Conservation (phyloP, 495 filamentous ascomycete genomes). For the Cercophora samala region DNA sequence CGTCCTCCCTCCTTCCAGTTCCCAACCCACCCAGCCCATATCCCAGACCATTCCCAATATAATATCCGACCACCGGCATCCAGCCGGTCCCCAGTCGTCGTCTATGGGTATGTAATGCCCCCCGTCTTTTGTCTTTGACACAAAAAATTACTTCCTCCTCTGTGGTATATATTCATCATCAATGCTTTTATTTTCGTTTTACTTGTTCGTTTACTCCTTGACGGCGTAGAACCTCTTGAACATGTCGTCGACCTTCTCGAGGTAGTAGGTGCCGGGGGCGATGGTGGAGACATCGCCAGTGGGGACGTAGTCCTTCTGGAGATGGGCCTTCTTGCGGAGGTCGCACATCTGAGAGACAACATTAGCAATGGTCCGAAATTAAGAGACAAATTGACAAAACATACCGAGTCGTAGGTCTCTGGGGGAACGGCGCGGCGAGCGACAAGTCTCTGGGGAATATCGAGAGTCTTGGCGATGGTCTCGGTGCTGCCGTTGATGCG, state of each 20-base stretch:
- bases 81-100: not conserved
- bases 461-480: conserved; percentile 69
- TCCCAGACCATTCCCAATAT: not conserved
- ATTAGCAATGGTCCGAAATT: conserved; percentile 18
- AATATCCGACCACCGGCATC: not conserved
- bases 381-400: not conserved
- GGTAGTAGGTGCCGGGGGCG: conserved; percentile 79
- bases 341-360: conserved; percentile 70
- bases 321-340: conserved; percentile 87
- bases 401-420: conserved; percentile 79
- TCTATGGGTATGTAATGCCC: not conserved
- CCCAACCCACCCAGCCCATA: not conserved
- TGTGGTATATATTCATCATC: conserved; percentile 1
- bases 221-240: conserved; percentile 85
- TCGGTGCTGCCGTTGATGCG: conserved; percentile 76
- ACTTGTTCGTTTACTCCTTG: conserved; percentile 63
- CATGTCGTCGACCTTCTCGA: conserved; percentile 88
- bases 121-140: not conserved
- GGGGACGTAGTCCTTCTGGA: conserved; percentile 86
- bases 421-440: conserved; percentile 69
- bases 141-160: not conserved
- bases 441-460: conserved; percentile 74
- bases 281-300: conserved; percentile 73
- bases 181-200: not conserved
- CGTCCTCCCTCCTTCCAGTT: not conserved